Conservation (phyloP, 495 filamentous ascomycete species). For the Hypoxylon fragiforme region DNA sequence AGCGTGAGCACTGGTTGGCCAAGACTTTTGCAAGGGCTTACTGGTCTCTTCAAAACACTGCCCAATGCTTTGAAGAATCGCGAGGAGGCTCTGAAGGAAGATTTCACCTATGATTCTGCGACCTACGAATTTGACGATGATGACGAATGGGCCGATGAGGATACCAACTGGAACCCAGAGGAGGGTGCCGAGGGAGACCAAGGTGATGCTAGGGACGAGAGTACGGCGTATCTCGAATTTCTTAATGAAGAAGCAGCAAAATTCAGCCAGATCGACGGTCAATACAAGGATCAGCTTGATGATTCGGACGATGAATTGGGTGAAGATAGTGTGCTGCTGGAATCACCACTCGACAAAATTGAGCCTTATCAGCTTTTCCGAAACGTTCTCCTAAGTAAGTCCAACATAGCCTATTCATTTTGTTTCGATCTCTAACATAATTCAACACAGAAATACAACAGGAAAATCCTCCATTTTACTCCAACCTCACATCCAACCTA, state of each 20-base stretch:
- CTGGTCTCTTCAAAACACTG: constrained; percentile 86
- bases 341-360: constrained; percentile 90
- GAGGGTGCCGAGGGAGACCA: constrained; percentile 55
- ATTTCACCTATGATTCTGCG: constrained; percentile 70
- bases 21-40: constrained; percentile 84
- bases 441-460: constrained; percentile 74
- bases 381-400: constrained; percentile 78
- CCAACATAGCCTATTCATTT: background rate
- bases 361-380: constrained; percentile 92
- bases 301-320: constrained; percentile 86
- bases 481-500: constrained; percentile 75
- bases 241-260: constrained; percentile 91
- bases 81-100: constrained; percentile 90
- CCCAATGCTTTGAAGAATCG: constrained; percentile 86
- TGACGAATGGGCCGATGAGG: constrained; percentile 73
- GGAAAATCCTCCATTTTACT: constrained; percentile 87
- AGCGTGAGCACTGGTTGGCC: constrained; percentile 97
- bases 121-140: constrained; percentile 77
- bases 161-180: constrained; percentile 57
- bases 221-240: constrained; percentile 93
- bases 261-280: constrained; percentile 58
- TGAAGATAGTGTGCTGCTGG: constrained; percentile 88
- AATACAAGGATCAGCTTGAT: constrained; percentile 50
- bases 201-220: constrained; percentile 80
- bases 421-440: constrained; percentile 28